Evolutionary conservation across 163 green algal genomes (phyloP), one percentile per base, ranked within the genome.

Genomic region (Botryococcus braunii): DNA sequence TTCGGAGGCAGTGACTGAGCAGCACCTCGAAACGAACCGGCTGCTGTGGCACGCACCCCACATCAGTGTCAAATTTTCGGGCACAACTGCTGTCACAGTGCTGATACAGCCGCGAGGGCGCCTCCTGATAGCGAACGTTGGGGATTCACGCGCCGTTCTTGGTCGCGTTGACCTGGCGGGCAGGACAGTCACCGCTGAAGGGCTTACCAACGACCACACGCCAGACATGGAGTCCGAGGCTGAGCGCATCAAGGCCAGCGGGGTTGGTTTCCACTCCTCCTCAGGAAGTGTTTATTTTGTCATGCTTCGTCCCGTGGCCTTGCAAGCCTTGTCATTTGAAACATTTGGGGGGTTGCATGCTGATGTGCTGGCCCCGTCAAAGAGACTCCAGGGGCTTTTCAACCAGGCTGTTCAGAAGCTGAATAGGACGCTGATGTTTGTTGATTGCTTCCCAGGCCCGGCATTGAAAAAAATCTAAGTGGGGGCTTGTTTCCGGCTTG

Each of bases 101-200:
- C 27, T 77, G 4, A 11, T 81, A 29, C 37, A 70, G 31, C 41
- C 39, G 8, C 13, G 40, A 11, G 49, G 39, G 13, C 32, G 36
- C 25, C 76, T 82, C n/a, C 57, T 72, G 50, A 73, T 72, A 36
- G 78, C 69, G 27, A 81, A 81, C 58, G 50, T 84, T 17, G 78
- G 78, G 3, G 78, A 81, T 66, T 73, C 61, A 0, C 62, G 78
- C 27, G 68, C 46, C 46, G 66, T 77, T 9, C 40, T 74, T 0
- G 69, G 69, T 52, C n/a, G 31, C 8, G 7, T 52, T 3, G 4
- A 69, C n/a, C 47, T 29, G 7, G 50, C 29, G 31, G 74, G 74
- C 39, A 35, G n/a, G 11, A 69, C 21, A 9, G 52, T 72, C n/a
- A 58, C 58, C 25, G 64, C 68, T 27, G 61, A 76, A 5, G 25